phyloP scores from a whole-genome alignment of 2,329 filamentous ascomycete genomes.

The Zopfia rhizophila region DNA sequence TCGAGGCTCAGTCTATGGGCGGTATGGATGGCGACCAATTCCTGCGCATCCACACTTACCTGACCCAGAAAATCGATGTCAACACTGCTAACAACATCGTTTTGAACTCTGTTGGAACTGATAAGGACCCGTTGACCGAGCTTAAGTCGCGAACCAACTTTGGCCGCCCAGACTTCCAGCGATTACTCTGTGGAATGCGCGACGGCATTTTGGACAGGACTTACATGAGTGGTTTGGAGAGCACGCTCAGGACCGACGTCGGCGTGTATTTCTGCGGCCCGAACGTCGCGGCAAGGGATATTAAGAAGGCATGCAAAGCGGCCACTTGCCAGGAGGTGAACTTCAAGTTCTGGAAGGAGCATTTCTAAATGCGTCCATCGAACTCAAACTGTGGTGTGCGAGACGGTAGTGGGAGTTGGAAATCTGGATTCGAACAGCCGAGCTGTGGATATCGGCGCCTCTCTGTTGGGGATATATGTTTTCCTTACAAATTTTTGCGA shows the following conservation, averaged over 20 bases:
- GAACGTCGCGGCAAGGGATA: slow-evolving; percentile 80
- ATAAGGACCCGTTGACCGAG: slow-evolving; percentile 91
- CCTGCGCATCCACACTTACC: slow-evolving; percentile 96
- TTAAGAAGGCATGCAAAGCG: slow-evolving; percentile 80
- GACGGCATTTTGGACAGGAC: slow-evolving; percentile 86
- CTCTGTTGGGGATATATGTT: too few species aligned
- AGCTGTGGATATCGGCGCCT: too few species aligned
- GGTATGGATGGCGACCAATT: slow-evolving; percentile 77
- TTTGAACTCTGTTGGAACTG: slow-evolving; percentile 90
- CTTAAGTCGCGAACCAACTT: slow-evolving; percentile 92
- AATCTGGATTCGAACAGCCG: too few species aligned
- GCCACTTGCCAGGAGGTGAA: slow-evolving; percentile 81
- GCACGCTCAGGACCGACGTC: slow-evolving; percentile 80
- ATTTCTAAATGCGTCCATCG: slow-evolving; percentile 62
- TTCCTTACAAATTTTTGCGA: too few species aligned
- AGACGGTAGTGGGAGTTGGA: background rate
- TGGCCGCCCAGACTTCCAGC: slow-evolving; percentile 87
- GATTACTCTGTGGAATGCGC: slow-evolving; percentile 84
- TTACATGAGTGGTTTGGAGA: slow-evolving; percentile 85
- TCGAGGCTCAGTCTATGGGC: slow-evolving; percentile 84
- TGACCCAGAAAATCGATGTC: slow-evolving; percentile 90
- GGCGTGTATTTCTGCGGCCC: slow-evolving; percentile 99
- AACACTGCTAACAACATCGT: slow-evolving; percentile 98
- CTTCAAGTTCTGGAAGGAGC: slow-evolving; percentile 99
- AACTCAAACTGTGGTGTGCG: background rate